A percentile compares a stretch with the other conserved stretches of the same genome.
phyloP scores from a whole-genome alignment of 345 rosid genomes.

The Lepidium didymum region DNA sequence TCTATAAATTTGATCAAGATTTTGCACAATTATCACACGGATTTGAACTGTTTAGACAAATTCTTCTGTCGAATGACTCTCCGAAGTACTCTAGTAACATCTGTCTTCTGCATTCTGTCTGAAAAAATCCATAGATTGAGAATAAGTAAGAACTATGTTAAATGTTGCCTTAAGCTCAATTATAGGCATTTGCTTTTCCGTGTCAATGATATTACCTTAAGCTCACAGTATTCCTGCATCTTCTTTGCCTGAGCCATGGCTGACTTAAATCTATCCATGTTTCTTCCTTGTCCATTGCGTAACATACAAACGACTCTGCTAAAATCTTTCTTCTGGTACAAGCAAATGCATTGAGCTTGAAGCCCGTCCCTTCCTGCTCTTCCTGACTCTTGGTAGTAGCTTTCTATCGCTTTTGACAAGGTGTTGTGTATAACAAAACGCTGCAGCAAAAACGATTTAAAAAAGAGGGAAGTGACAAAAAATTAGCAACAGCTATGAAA shows the following conservation, averaged over 20 bases:
- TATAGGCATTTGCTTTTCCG: neutral
- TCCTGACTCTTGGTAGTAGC: slow-evolving; percentile 95
- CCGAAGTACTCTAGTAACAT: slow-evolving; percentile 77
- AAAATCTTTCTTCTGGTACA: slow-evolving; percentile 92
- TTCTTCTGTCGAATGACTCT: slow-evolving; percentile 51
- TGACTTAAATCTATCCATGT: slow-evolving; percentile 58
- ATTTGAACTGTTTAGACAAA: slow-evolving; percentile 54
- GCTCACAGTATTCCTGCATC: slow-evolving; percentile 87
- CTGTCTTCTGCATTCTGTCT: slow-evolving; percentile 75
- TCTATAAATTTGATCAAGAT: neutral
- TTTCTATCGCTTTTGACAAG: slow-evolving; percentile 85
- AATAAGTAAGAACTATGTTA: neutral
- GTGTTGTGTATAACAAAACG: slow-evolving; percentile 86
- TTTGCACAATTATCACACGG: slow-evolving; percentile 80
- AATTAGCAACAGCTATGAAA: neutral
- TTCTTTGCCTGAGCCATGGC: slow-evolving; percentile 87
- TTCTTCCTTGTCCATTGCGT: slow-evolving; percentile 60
- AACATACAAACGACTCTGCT: slow-evolving; percentile 90
- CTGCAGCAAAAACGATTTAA: slow-evolving; percentile 29
- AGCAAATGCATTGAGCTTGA: slow-evolving; percentile 58
- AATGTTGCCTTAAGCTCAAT: neutral
- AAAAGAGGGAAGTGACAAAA: neutral
- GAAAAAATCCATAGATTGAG: slow-evolving; percentile 12
- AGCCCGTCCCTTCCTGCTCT: slow-evolving; percentile 85
- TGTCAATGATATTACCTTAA: slow-evolving; percentile 38